Percentiles rank a stretch among this genome's conserved stretches.
These are phyloP conservation scores for Pythium dissimile DNA, from an alignment of 352 stramenopile genomes.

Conservation along the genomic window DNA sequence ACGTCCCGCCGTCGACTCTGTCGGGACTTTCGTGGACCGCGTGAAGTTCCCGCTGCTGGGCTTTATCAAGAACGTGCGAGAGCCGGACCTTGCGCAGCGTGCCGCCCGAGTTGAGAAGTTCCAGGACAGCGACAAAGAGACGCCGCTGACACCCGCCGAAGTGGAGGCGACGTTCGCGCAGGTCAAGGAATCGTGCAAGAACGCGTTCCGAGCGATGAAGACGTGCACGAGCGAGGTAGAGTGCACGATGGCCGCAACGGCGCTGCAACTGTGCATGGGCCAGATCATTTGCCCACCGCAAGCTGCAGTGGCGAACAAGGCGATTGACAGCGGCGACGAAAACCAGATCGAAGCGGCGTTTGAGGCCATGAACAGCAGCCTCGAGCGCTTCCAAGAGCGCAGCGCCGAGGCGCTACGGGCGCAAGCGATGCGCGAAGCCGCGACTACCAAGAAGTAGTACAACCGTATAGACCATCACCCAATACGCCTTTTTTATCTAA, in stretches of 20 bases:
- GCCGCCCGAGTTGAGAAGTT: conserved; percentile 45
- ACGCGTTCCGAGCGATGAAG: conserved; percentile 74
- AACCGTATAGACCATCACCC: not conserved
- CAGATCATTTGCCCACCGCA: conserved; percentile 77
- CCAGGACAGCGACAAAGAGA: conserved; percentile 32
- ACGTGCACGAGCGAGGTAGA: conserved; percentile 74
- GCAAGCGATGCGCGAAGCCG: conserved; percentile 69
- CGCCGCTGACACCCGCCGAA: conserved; percentile 57
- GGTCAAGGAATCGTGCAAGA: conserved; percentile 83
- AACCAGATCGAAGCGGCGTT: conserved; percentile 70
- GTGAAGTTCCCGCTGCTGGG: conserved; percentile 73
- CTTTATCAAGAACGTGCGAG: conserved; percentile 46
- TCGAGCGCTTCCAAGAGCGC: conserved; percentile 82
- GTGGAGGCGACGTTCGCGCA: conserved; percentile 79
- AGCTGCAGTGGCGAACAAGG: conserved; percentile 60
- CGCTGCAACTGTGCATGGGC: conserved; percentile 89
- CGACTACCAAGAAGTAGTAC: conserved; percentile 32
- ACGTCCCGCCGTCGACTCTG: conserved; percentile 78
- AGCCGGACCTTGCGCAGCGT: conserved; percentile 45
- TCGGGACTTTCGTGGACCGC: conserved; percentile 66
- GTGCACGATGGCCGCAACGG: conserved; percentile 81
- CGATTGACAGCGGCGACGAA: conserved; percentile 66
- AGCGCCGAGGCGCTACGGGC: conserved; percentile 66
- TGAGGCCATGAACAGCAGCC: conserved; percentile 60
- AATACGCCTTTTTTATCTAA: not conserved